Evolutionary conservation across 768 basidiomycete genomes (phyloP).

Genomic region (Rossbeevera mucosa): DNA sequence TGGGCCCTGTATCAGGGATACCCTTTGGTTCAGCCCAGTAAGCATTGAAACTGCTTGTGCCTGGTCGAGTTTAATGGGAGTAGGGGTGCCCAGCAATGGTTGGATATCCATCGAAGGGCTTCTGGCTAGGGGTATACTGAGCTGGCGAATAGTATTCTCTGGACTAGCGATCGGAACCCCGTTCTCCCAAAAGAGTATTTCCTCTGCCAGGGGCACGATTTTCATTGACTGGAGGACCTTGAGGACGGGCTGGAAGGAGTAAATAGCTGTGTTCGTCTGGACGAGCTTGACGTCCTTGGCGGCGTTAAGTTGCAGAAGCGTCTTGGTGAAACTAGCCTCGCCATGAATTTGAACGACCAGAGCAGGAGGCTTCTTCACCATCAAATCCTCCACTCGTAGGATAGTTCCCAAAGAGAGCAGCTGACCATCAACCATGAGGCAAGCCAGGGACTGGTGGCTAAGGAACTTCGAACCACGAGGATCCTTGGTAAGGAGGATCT

Average conservation of each 20-base stretch:
- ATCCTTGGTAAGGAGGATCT: slow-evolving; percentile 36
- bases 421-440: slow-evolving; percentile 45
- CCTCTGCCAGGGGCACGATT: slow-evolving; percentile 42
- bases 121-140: slow-evolving; percentile 29
- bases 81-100: slow-evolving; percentile 33
- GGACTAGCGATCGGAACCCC: slow-evolving; percentile 16
- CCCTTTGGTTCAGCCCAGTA: slow-evolving; percentile 48
- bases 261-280: slow-evolving; percentile 58
- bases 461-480: slow-evolving; percentile 35
- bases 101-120: slow-evolving; percentile 41
- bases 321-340: slow-evolving; percentile 32
- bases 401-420: slow-evolving; percentile 52
- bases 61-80: slow-evolving; percentile 44
- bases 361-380: slow-evolving; percentile 44
- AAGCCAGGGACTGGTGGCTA: slow-evolving; percentile 51
- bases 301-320: slow-evolving; percentile 38
- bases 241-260: slow-evolving; percentile 62
- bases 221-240: slow-evolving; percentile 46
- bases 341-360: slow-evolving; percentile 54
- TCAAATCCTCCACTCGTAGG: slow-evolving; percentile 48
- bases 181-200: slow-evolving; percentile 52
- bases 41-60: slow-evolving; percentile 46
- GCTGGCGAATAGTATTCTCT: not conserved
- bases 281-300: slow-evolving; percentile 40
- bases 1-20: slow-evolving; percentile 67